These are phyloP conservation scores for Kernera saxatilis DNA, from an alignment of 345 rosid species.

Conservation along the genomic window DNA sequence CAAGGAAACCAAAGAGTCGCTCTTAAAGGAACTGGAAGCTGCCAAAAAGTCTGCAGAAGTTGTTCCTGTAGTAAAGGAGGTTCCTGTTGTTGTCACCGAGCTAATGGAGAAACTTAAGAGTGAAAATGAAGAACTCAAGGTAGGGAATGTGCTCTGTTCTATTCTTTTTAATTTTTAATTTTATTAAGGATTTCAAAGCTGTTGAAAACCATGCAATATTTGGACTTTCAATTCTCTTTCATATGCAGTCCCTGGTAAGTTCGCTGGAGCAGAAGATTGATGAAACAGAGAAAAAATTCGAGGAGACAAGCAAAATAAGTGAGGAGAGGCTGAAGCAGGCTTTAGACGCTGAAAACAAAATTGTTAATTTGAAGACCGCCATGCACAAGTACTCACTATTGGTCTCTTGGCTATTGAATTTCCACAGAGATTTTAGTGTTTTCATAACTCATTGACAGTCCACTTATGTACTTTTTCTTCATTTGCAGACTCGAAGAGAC, in stretches of 20 bases:
- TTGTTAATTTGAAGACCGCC: constrained; percentile 74
- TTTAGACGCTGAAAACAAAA: constrained; percentile 75
- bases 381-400: constrained; percentile 62
- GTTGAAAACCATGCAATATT: neutral
- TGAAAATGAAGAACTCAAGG: constrained; percentile 91
- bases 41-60: constrained; percentile 53
- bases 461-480: neutral
- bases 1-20: constrained; percentile 72
- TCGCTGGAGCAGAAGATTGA: constrained; percentile 79
- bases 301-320: constrained; percentile 73
- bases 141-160: constrained; percentile 21
- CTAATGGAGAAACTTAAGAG: constrained; percentile 61
- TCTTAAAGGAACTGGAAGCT: constrained; percentile 65
- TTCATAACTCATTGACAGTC: neutral
- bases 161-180: neutral
- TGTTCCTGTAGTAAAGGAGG: constrained; percentile 68
- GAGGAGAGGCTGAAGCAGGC: constrained; percentile 93
- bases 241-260: constrained; percentile 58
- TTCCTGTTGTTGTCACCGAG: constrained; percentile 59
- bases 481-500: constrained; percentile 77
- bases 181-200: neutral
- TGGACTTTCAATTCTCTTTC: constrained; percentile 13
- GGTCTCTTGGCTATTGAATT: constrained; percentile 1
- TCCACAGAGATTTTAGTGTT: neutral
- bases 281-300: constrained; percentile 77